A percentile compares a stretch with the other conserved stretches of the same genome.
Evolutionary conservation across 2,329 filamentous ascomycete species (phyloP).

Genomic region (Talaromyces piceae): DNA sequence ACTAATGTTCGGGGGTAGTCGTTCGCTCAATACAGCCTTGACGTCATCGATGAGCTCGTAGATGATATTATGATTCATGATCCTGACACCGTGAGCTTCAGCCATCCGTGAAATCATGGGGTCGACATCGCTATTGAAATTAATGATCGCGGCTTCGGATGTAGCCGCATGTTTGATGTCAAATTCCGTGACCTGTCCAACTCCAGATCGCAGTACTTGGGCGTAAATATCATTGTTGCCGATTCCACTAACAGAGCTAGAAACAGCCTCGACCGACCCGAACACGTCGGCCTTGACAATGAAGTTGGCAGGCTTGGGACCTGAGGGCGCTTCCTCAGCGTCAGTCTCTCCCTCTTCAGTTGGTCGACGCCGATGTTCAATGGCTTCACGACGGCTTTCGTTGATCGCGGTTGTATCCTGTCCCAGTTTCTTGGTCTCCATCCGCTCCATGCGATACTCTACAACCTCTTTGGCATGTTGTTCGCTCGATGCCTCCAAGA

Average conservation of each 20-base stretch:
- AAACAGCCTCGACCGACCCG: constrained; percentile 86
- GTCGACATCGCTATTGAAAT: constrained; percentile 72
- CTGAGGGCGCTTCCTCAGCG: constrained; percentile 36
- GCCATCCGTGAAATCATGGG: constrained; percentile 63
- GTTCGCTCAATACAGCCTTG: constrained; percentile 56
- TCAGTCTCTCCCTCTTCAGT: constrained; percentile 25
- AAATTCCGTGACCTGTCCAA: constrained; percentile 73
- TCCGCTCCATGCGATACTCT: constrained; percentile 64
- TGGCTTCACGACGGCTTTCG: constrained; percentile 55
- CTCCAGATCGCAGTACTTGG: constrained; percentile 66
- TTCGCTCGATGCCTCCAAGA: constrained; percentile 75
- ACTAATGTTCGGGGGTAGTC: constrained; percentile 59
- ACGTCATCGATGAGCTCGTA: constrained; percentile 46
- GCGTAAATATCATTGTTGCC: constrained; percentile 79
- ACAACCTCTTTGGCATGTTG: constrained; percentile 70
- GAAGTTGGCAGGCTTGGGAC: constrained; percentile 61
- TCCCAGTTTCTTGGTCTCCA: constrained; percentile 58
- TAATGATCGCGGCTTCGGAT: constrained; percentile 68
- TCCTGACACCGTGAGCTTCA: constrained; percentile 61
- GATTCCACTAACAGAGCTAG: constrained; percentile 66
- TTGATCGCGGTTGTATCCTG: constrained; percentile 72
- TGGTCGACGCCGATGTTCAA: constrained; percentile 40
- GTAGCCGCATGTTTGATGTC: constrained; percentile 82
- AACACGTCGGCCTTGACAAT: constrained; percentile 88
- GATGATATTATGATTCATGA: constrained; percentile 71